Evolutionary conservation across 2,329 filamentous ascomycete species (phyloP).

Genomic region (Fusarium metavorans): DNA sequence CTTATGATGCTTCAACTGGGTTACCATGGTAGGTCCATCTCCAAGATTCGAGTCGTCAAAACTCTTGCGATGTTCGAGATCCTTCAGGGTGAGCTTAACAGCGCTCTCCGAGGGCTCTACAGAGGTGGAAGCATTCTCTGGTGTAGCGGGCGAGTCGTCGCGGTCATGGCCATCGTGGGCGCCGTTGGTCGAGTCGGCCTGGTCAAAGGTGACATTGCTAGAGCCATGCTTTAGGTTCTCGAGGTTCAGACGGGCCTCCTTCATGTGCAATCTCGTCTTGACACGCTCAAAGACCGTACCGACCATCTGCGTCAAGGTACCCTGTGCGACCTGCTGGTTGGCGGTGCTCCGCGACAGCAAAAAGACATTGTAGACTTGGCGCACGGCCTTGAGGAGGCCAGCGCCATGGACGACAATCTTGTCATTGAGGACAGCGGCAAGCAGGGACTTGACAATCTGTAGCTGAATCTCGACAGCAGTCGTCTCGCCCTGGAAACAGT

Average conservation of each 20-base stretch:
- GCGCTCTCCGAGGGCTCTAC: constrained; percentile 51
- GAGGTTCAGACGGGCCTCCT: constrained; percentile 78
- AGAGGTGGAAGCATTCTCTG: constrained; percentile 38
- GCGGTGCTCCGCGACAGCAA: constrained; percentile 91
- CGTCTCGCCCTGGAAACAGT: constrained; percentile 97
- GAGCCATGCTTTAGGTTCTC: constrained; percentile 64
- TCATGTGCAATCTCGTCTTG: constrained; percentile 85
- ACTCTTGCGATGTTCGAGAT: constrained; percentile 75
- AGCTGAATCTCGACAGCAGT: constrained; percentile 93
- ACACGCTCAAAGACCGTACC: constrained; percentile 97
- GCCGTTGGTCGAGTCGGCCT: constrained; percentile 55
- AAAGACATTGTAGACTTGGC: constrained; percentile 99
- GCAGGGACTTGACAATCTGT: constrained; percentile 96
- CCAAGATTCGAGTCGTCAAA: constrained; percentile 76
- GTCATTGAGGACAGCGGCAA: constrained; percentile 96
- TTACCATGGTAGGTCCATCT: constrained; percentile 76
- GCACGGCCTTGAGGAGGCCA: constrained; percentile 93
- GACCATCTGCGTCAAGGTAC: constrained; percentile 97
- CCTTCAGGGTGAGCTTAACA: constrained; percentile 73
- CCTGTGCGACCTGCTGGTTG: constrained; percentile 97
- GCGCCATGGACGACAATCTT: constrained; percentile 99
- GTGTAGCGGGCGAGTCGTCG: constrained; percentile 51
- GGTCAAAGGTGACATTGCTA: constrained; percentile 65
- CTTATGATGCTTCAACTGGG: constrained; percentile 66
- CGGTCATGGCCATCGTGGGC: constrained; percentile 53